A percentile compares a stretch with the other conserved stretches of the same genome.
Conservation (phyloP, 768 basidiomycete species). For the Sutorius australiensis region DNA sequence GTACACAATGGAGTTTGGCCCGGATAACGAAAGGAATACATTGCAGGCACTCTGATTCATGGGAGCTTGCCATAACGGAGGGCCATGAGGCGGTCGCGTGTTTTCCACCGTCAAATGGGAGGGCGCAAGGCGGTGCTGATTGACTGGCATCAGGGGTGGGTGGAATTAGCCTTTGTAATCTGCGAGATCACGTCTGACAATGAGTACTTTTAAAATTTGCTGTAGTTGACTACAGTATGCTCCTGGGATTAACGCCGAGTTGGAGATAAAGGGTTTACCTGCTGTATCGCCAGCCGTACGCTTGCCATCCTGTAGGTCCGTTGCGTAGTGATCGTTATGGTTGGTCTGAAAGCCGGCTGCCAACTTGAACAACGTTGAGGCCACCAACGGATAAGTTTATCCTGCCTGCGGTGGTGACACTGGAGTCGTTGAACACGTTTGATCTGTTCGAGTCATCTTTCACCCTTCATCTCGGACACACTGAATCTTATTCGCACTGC, state of each 20-base stretch:
- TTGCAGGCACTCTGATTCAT: conserved; percentile 2
- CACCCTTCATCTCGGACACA: conserved; percentile 5
- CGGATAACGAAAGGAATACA: conserved; percentile 1
- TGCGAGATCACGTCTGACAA: conserved; percentile 12
- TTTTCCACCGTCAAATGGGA: conserved; percentile 1
- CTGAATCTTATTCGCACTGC: not conserved
- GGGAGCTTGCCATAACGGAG: conserved; percentile 11
- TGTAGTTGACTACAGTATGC: not conserved
- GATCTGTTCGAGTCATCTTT: not conserved
- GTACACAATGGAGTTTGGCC: conserved; percentile 16
- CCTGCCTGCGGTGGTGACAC: conserved; percentile 6
- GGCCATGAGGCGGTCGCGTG: conserved; percentile 32
- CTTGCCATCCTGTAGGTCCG: conserved; percentile 20
- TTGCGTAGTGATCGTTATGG: not conserved
- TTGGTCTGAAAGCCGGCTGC: not conserved
- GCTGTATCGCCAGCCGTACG: conserved; percentile 1
- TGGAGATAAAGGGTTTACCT: not conserved
- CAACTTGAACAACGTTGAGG: not conserved
- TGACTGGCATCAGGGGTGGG: conserved; percentile 17
- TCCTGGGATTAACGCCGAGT: not conserved
- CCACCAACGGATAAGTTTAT: not conserved
- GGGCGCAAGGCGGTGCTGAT: conserved; percentile 15
- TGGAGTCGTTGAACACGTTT: not conserved
- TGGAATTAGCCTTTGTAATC: conserved; percentile 24
- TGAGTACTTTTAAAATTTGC: not conserved